Conservation (phyloP, 148 eudicot genomes). For the Chenopodium album region DNA sequence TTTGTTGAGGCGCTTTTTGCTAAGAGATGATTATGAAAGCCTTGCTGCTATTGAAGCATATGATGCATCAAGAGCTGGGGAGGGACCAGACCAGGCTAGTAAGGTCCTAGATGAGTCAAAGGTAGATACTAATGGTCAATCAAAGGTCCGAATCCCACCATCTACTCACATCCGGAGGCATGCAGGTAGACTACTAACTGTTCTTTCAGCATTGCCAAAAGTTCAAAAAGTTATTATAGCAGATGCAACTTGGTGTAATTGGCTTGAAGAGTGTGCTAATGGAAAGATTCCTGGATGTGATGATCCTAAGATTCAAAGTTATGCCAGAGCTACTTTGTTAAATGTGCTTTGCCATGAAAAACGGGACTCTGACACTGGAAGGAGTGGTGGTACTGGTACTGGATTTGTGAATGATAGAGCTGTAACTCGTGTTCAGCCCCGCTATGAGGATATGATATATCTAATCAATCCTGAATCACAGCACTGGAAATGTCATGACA, state of each 20-base stretch:
- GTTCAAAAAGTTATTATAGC: conserved; percentile 61
- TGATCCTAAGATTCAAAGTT: conserved; percentile 83
- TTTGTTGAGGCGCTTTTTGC: conserved; percentile 72
- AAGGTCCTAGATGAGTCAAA: conserved; percentile 48
- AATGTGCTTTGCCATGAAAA: conserved; percentile 59
- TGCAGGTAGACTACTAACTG: conserved; percentile 75
- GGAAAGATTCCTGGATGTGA: conserved; percentile 84
- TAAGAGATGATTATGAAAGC: conserved; percentile 94
- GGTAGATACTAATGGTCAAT: conserved; percentile 43
- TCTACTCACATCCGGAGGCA: conserved; percentile 87
- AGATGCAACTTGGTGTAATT: conserved; percentile 68
- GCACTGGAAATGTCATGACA: conserved; percentile 81
- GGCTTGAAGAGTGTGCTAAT: conserved; percentile 99
- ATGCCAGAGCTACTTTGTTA: conserved; percentile 81
- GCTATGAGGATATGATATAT: conserved; percentile 74
- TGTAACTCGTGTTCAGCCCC: conserved; percentile 35
- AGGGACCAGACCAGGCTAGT: conserved; percentile 51
- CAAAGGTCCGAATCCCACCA: conserved; percentile 74
- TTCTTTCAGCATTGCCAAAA: conserved; percentile 82
- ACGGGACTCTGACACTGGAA: conserved; percentile 33
- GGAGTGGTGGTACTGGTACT: conserved; percentile 34
- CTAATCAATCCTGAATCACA: conserved; percentile 77
- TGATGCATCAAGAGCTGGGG: conserved; percentile 84
- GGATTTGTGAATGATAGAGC: conserved; percentile 30
- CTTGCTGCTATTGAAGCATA: conserved; percentile 96